Evolutionary conservation across 164 flowering plant genomes (phyloP).

Genomic region (Vitis vinifera): ASM3070453v1 NC_081823.1:5149001-5149500

Average conservation of each 20-base stretch:
- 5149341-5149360: constrained; percentile 23
- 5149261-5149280: constrained; percentile 19
- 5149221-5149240: not conserved
- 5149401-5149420: not conserved
- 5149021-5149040: too few species aligned
- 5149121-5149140: too few species aligned
- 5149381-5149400: constrained; percentile 23
- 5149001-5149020: too few species aligned
- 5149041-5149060: too few species aligned
- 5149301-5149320: constrained; percentile 3
- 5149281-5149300: constrained; percentile 13
- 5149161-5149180: too few species aligned
- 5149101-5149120: too few species aligned
- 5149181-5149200: not conserved
- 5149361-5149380: constrained; percentile 14
- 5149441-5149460: too few species aligned
- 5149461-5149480: not conserved
- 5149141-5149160: too few species aligned
- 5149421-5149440: not conserved
- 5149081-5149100: too few species aligned
- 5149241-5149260: constrained; percentile 4
- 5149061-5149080: too few species aligned
- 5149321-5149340: constrained; percentile 16
- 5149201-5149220: constrained; percentile 5
- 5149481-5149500: constrained; percentile 7